Conservation (phyloP, 1,139 yeast genomes). For the Suhomyces anneliseae region DNA sequence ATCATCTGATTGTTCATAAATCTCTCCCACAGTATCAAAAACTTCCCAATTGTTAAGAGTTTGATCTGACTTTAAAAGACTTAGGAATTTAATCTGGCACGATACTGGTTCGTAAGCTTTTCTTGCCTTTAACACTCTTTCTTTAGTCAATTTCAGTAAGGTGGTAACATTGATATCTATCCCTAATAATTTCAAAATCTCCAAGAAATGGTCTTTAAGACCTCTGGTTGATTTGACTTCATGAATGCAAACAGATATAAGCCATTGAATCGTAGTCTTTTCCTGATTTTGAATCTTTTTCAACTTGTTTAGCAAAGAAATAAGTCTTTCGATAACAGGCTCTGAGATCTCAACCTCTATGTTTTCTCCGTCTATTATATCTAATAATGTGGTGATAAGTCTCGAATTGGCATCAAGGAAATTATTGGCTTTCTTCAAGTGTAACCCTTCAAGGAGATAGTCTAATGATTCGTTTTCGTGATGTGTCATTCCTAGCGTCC, state of each 20-base stretch:
- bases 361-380: constrained; percentile 4
- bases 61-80: background rate
- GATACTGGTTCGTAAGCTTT: background rate
- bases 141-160: constrained; percentile 7
- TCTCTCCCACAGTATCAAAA: constrained; percentile 3
- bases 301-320: background rate
- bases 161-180: background rate
- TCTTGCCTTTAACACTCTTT: background rate
- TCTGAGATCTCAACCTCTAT: background rate
- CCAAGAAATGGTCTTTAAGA: background rate
- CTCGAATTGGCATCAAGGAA: constrained; percentile 13
- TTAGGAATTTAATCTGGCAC: background rate
- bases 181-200: background rate
- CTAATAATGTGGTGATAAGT: constrained; percentile 18
- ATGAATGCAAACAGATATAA: constrained; percentile 1
- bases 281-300: background rate
- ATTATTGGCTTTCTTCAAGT: constrained; percentile 4
- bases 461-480: constrained; percentile 16
- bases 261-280: background rate
- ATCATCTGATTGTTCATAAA: background rate
- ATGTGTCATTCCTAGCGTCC: constrained; percentile 14
- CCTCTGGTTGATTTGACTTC: background rate
- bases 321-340: background rate
- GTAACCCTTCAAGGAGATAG: constrained; percentile 23
- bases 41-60: constrained; percentile 4